Evolutionary conservation across 2,329 filamentous ascomycete species (phyloP).

Genomic region (Trichophaea hybrida): DNA sequence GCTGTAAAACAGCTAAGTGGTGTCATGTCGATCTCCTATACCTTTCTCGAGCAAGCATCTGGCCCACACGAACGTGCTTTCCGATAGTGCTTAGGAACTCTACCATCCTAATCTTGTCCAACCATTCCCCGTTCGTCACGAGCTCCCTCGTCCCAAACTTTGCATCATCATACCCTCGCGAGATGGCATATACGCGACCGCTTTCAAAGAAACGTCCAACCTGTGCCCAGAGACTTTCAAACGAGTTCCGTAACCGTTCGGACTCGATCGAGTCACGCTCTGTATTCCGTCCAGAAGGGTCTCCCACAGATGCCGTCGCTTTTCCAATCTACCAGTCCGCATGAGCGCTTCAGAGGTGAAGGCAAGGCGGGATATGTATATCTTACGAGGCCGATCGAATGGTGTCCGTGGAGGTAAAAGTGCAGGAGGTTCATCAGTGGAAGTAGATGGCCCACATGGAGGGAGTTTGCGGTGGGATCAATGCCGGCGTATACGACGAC

Average conservation of each 20-base stretch:
- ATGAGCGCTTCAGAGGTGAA: neutral
- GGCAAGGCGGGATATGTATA: neutral
- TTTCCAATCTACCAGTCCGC: constrained; percentile 42
- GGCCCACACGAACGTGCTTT: constrained; percentile 57
- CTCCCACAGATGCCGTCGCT: constrained; percentile 63
- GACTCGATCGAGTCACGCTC: constrained; percentile 22
- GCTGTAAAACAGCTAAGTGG: constrained; percentile 25
- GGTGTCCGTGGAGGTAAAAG: constrained; percentile 64
- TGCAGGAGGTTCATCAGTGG: constrained; percentile 74
- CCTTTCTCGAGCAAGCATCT: constrained; percentile 74
- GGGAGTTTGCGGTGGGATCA: constrained; percentile 64
- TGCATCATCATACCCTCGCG: constrained; percentile 42
- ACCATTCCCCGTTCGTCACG: constrained; percentile 74
- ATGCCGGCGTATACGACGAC: constrained; percentile 67
- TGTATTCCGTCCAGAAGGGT: constrained; percentile 51
- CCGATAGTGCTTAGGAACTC: constrained; percentile 66
- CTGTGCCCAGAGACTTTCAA: constrained; percentile 15
- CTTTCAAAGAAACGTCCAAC: constrained; percentile 17
- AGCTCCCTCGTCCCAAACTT: constrained; percentile 54
- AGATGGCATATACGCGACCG: constrained; percentile 16
- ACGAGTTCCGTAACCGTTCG: constrained; percentile 6
- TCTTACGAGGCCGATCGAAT: constrained; percentile 45
- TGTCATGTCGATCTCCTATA: constrained; percentile 41
- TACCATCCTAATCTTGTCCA: constrained; percentile 54
- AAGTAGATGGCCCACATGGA: constrained; percentile 68